Evolutionary conservation across 306 rosid species (phyloP), one percentile per base, ranked within the genome.

Genomic region (Styphnolobium japonicum): DNA sequence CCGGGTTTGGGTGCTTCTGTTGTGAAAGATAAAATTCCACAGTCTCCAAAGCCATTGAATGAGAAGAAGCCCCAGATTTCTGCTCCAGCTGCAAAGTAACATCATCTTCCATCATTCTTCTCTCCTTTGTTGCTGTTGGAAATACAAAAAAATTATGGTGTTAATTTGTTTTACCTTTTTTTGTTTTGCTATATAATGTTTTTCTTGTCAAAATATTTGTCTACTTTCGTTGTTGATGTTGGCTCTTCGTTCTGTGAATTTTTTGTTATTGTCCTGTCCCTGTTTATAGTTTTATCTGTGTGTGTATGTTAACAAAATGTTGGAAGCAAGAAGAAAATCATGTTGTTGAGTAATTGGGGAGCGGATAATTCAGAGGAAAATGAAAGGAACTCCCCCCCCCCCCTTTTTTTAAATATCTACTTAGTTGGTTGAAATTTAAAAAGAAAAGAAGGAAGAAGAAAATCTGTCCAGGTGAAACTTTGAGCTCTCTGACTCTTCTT

Each of bases 41-140:
- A 81, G 58, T 84, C 94, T 11, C 86, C 93, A 8, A 88, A 87
- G 80, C 88, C 90, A 8, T 71, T 89, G 81, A 90, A 82, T 67
- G 96, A 89, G 85, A 89, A 92, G 79, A 93, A 88, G 79, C 83
- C 93, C 11, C 97, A 88, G 87, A 75, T 77, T 45, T 85, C 97
- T 76, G 80, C 97, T 57, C 86, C 90, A 36, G 90, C 92, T 55
- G 88, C 92, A 19, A 94, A 92, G 98, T 94, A 88, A 62, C 39
- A 22, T 15, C 74, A 25, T 45, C 65, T 22, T 80, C 19, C 22
- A 11, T 31, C 33, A 15, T 25, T 45, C 39, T 80, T 61, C 29
- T 36, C 10, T 25, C n/a, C 1, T 46, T 39, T 15, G 67, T 67
- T 40, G 9, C 48, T 39, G 6, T 66, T 67, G 5, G 21, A 2